These are phyloP conservation scores for Macroventuria anomochaeta DNA, from an alignment of 2,329 filamentous ascomycete species.

Conservation along the genomic window DNA sequence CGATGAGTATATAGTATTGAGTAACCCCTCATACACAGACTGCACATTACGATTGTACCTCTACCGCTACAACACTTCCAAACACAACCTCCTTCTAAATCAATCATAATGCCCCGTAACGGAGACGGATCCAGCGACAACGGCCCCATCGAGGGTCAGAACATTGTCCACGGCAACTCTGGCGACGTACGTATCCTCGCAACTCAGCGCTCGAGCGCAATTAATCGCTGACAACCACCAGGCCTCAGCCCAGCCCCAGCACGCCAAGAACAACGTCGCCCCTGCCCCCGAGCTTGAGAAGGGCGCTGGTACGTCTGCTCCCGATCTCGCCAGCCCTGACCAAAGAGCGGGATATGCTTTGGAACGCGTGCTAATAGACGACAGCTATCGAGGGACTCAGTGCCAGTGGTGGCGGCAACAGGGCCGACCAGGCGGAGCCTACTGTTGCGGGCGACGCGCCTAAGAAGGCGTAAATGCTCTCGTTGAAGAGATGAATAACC, in stretches of 20 bases:
- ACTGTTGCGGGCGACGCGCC: conserved; percentile 14
- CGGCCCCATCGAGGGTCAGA: conserved; percentile 48
- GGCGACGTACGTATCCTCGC: conserved; percentile 40
- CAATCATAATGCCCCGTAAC: conserved; percentile 48
- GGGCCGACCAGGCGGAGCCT: conserved; percentile 16
- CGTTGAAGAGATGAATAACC: background rate
- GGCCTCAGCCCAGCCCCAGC: conserved; percentile 35
- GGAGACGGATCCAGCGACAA: conserved; percentile 51
- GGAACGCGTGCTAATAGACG: conserved; percentile 2
- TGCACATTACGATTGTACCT: background rate
- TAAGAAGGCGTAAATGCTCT: conserved; percentile 8
- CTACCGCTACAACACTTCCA: background rate
- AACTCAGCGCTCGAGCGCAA: background rate
- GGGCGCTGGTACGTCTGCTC: conserved; percentile 40
- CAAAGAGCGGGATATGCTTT: too few species aligned
- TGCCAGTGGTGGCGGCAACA: conserved; percentile 19
- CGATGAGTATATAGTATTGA: conserved; percentile 5
- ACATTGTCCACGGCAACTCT: conserved; percentile 47
- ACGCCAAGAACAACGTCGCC: conserved; percentile 49
- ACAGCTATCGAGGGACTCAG: conserved; percentile 15
- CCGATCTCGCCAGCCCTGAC: too few species aligned
- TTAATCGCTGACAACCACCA: conserved; percentile 16
- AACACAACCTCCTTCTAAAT: background rate
- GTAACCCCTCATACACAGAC: background rate
- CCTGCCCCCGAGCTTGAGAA: conserved; percentile 49